Base-by-base conservation (phyloP, 306 rosid species). In the Aeschynomene evenia region DNA sequence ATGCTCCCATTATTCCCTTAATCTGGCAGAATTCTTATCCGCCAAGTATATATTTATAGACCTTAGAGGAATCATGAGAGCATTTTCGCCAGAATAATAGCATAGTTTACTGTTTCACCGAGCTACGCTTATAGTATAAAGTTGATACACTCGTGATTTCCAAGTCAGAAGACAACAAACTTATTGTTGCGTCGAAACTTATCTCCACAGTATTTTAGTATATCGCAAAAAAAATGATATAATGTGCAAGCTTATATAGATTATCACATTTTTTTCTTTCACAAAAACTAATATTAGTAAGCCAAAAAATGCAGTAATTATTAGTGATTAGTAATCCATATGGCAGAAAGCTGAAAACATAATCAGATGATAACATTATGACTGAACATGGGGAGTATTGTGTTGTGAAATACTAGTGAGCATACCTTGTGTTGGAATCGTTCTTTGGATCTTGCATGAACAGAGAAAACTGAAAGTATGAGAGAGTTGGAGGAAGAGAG, bases 401-500 rank as follows among this genome's bases (percentile, higher is more conserved):
- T 28, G 68, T 19, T 21, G 29, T 49, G 74, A 48, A 11, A 26
- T 64, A 69, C 31, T 31, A 29, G 20, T 62, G 50, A 70, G 34
- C 80, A 73, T 79, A 90, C 98, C 96, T 92, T 81, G 90, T 52
- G 86, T 79, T 79, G 16, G 95, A 85, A 82, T 77, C 63, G 69
- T 81, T 78, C 76, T 78, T 89, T 64, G 95, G 89, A 73, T 92
- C 90, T 84, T 86, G 98, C 96, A 92, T 92, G 92, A 92, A 89
- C 91, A 84, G 66, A 76, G 86, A 79, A 3, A 67, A 68, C 11
- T 75, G 77, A 60, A 80, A 83, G 56, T 70, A 76, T 7, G 85
- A 76, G 56, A 71, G 75, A 54, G 86, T 39, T 55, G 85, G 80
- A 79, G 85, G 81, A 76, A 79, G 88, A 55, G 75, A 72, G 77